Evolutionary conservation across 495 filamentous ascomycete species (phyloP), one percentile per base, ranked within the genome.

Genomic region (Friedmanniomyces simplex): DNA sequence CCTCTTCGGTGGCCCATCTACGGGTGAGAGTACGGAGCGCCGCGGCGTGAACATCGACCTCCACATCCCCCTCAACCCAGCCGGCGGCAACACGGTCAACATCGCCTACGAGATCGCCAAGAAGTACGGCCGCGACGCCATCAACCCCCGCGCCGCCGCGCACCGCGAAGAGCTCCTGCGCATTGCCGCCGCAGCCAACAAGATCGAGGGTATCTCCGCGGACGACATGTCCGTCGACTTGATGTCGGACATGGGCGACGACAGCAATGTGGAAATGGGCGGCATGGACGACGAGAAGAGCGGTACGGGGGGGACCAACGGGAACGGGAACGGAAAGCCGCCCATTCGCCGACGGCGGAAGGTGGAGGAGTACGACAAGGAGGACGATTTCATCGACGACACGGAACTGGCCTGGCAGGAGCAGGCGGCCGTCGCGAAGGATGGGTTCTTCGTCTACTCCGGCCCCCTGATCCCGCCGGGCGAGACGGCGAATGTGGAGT

Each of bases 341-440:
- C n/a, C n/a, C n/a, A n/a, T n/a, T n/a, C 81, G 81, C 69, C 85
- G 87, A 70, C 76, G 94, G 45, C 87, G 84, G 73, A 95, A 93
- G 73, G 85, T 91, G 60, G 93, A 98, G 64, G 87, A 95, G 59
- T 98, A 98, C 65, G 90, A 96, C 71, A 89, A 89, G 61, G 88
- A 93, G 52, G 93, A 98, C 66, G 91, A 90, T 34, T 98, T 98
- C 68, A 91, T 98, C 54, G 93, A 98, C 67, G 93, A 98, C 70
- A 91, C 88, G 14, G 93, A 98, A 66, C 66, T 96, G 73, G 79
- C 91, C 8, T 98, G 91, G 89, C 89, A 97, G 72, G 88, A 95
- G 70, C 87, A 91, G 68, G 91, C 93, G 21, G 88, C 90, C 18
- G 89, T 90, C 21, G 91, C 87, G 54, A 87, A 90, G 62, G 94